Conservation (phyloP, 108 stramenopile species). For the Fragilaria radians region DNA sequence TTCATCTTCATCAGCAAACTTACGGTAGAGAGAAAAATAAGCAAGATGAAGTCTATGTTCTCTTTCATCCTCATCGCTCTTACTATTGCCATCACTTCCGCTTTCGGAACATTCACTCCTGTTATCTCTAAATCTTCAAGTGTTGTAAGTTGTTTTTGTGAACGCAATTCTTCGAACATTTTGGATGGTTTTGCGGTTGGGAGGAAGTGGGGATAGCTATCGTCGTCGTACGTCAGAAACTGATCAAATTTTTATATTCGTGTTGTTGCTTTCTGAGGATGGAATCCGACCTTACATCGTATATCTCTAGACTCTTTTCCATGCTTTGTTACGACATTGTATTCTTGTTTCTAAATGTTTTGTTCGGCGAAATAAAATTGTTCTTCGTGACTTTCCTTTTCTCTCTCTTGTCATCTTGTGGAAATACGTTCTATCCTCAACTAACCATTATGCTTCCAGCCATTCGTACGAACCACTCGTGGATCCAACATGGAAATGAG, state of each 20-base stretch:
- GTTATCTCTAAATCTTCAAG: constrained; percentile 1
- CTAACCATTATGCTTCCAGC: too few species aligned
- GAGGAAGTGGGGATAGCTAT: too few species aligned
- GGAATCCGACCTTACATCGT: not conserved
- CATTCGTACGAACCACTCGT: constrained; percentile 9
- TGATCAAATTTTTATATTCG: too few species aligned
- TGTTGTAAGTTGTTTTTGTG: too few species aligned
- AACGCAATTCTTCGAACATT: too few species aligned
- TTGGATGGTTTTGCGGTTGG: too few species aligned
- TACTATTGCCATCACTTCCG: constrained; percentile 6
- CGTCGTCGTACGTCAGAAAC: too few species aligned
- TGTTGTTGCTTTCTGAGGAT: too few species aligned
- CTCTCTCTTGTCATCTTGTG: not conserved
- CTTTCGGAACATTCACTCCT: constrained; percentile 15
- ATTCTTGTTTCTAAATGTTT: not conserved
- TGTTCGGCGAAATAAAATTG: not conserved
- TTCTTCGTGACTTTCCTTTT: not conserved
- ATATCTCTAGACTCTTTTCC: not conserved
- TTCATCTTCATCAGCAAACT: too few species aligned
- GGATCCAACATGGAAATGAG: constrained; percentile 66
- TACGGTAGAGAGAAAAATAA: too few species aligned
- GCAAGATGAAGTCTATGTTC: constrained; percentile 8
- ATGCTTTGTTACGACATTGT: not conserved
- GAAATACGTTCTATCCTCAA: too few species aligned
- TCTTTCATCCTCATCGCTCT: constrained; percentile 8